Evolutionary conservation across 169 alveolate species (phyloP).

Genomic region (Plasmodium knowlesi): DNA sequence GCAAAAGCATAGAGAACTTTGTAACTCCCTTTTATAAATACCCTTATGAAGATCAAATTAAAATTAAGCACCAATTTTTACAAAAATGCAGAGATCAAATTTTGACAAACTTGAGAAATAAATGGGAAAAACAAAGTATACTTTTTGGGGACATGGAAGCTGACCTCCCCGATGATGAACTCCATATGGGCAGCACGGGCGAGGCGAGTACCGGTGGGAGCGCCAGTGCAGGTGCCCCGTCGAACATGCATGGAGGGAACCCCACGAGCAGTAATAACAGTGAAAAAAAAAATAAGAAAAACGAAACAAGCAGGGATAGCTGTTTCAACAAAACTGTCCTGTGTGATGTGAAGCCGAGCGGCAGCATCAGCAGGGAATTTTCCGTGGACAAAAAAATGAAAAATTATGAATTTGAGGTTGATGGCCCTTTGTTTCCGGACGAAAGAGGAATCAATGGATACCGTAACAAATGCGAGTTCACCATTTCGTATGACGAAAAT

Average conservation of each 20-base stretch:
- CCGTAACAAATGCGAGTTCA: slow-evolving; percentile 74
- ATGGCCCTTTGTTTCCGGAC: slow-evolving; percentile 52
- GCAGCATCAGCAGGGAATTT: slow-evolving; percentile 1
- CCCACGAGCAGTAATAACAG: background rate
- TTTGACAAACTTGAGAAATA: slow-evolving; percentile 41
- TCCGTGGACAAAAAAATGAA: slow-evolving; percentile 46
- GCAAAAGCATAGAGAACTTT: slow-evolving; percentile 64
- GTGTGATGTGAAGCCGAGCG: background rate
- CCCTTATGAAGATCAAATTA: slow-evolving; percentile 58
- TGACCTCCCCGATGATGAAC: background rate
- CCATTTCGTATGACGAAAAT: slow-evolving; percentile 70
- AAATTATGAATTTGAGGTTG: slow-evolving; percentile 43
- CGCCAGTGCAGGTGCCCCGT: background rate
- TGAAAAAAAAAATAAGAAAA: slow-evolving; percentile 11
- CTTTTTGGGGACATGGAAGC: slow-evolving; percentile 42
- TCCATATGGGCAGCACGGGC: background rate
- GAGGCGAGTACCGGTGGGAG: background rate
- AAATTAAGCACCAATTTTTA: slow-evolving; percentile 59
- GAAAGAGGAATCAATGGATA: slow-evolving; percentile 20
- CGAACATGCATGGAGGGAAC: background rate
- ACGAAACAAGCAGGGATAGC: slow-evolving; percentile 36
- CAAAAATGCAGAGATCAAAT: slow-evolving; percentile 68
- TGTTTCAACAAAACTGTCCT: slow-evolving; percentile 29
- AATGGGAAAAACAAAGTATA: slow-evolving; percentile 44
- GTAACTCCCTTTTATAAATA: slow-evolving; percentile 74